Evolutionary conservation across 306 rosid species (phyloP), one percentile per base, ranked within the genome.

Genomic region (Fagus crenata): DNA sequence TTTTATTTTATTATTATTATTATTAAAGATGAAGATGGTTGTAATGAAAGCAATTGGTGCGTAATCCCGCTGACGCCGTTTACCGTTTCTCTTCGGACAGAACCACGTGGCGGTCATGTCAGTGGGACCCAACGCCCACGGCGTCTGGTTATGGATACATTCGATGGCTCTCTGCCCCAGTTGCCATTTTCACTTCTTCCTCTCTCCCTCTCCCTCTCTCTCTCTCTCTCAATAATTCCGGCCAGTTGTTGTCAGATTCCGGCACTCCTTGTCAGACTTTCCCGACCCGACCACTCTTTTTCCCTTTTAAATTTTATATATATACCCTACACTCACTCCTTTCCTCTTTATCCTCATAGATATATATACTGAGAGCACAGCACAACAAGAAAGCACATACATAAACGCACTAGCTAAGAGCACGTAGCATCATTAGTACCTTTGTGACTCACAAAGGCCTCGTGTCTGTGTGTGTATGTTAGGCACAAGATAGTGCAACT

Each of bases 61-160:
- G 49, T 6, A 65, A 65, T 65, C 71, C 71, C 49, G 49, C 49
- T 65, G 71, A 65, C 49, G 17, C 71, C 49, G 32, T 65, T 17
- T 65, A 43, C 49, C 31, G 46, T 65, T 17, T 37, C 3, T n/a
- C 31, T 39, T 65, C 70, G 84, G 69, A 79, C 90, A 87, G 15
- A 36, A 60, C 69, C 88, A 87, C 88, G 86, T 87, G 93, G 88
- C 86, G 74, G 90, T 89, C 91, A 86, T 87, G 58, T 87, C 91
- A 77, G 87, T 63, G 77, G 89, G 86, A 4, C 76, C 89, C 81
- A 77, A 0, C 41, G 18, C 78, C 88, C 91, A 82, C 89, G 68
- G 72, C 65, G 78, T 70, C 36, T 76, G 22, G 80, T 78, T 78
- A 81, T 86, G 90, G 85, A 77, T 82, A 63, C 85, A 72, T 78